A percentile compares a stretch with the other conserved stretches of the same genome.
Evolutionary conservation across 192 early-diverging fungal genomes (phyloP).

Genomic region (Paraglomus brasilianum): DNA sequence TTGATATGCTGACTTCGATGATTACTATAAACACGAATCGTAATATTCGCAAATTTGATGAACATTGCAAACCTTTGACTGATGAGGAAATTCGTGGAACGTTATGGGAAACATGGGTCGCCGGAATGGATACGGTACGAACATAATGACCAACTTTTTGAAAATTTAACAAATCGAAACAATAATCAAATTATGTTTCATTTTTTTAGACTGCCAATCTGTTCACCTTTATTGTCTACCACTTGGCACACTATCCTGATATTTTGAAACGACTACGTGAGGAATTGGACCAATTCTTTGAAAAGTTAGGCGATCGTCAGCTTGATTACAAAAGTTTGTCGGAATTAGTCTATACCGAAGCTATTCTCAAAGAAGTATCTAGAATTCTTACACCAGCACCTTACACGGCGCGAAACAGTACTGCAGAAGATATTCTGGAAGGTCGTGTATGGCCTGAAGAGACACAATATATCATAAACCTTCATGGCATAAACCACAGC

Average conservation of each 20-base stretch:
- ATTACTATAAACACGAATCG: constrained; percentile 17
- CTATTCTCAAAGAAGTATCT: constrained; percentile 15
- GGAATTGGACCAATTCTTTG: background rate
- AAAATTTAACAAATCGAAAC: background rate
- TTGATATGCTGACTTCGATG: constrained; percentile 9
- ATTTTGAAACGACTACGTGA: background rate
- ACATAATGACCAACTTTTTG: background rate
- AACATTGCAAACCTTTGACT: background rate
- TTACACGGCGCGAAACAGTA: background rate
- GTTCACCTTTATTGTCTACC: background rate
- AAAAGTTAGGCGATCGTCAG: background rate
- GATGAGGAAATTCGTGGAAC: background rate
- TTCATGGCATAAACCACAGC: background rate
- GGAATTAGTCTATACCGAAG: constrained; percentile 16
- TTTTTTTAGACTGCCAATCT: constrained; percentile 19
- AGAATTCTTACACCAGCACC: background rate
- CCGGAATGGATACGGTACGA: background rate
- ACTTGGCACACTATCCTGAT: constrained; percentile 12
- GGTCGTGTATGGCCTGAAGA: constrained; percentile 1
- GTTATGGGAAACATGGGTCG: background rate
- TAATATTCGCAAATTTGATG: background rate
- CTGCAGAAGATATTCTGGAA: background rate
- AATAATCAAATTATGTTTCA: background rate
- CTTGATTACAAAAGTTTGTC: background rate
- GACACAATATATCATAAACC: background rate